Evolutionary conservation across 371 early-diverging fungal species (phyloP), one percentile per base, ranked within the genome.

Genomic region (Smittium culicis): DNA sequence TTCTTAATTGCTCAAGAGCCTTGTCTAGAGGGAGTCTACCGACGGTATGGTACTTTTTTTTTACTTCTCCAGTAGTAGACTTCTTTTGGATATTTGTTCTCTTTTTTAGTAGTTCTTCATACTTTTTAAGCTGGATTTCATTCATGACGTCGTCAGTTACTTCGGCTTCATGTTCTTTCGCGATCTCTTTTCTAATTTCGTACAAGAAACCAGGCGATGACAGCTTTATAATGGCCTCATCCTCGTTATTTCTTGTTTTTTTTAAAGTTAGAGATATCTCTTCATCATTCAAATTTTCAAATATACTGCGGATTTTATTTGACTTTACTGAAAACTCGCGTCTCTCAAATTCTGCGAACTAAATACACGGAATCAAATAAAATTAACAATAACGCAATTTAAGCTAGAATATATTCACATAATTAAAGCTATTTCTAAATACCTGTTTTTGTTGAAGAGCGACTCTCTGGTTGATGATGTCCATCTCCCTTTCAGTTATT

Each of bases 21-120:
- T 92, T 91, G 74, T 93, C 94, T 69, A 93, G 72, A 30, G 87
- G 85, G 61, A 92, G 79, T 34, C 92, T 84, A 2, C 87, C 87
- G n/a, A 83, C 85, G 74, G 85, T 87, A 62, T 86, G 88, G 62
- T 87, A 86, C 76, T 86, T 89, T 88, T 87, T 84, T 71, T 88
- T 89, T 33, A 85, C 84, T 55, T 83, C 84, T 54, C 84, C 86
- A 25, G 85, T 84, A 1, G 90, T 88, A 0, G 86, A 85, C 78
- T 88, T 91, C 68, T 84, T 88, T 59, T 85, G 76, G 3, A 86
- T 86, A 58, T 84, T 81, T n/a, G 83, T 85, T 71, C 91, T 86
- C 72, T 89, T 92, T 72, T 86, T 84, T 54, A 91, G 72, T 54
- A 90, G 80, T 73, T 86, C 85, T 34, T 91, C 85, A 71, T 92